Evolutionary conservation across 1,284 basidiomycete genomes (phyloP), one percentile per base, ranked within the genome.

Genomic region (Pisolithus thermaeus): DNA sequence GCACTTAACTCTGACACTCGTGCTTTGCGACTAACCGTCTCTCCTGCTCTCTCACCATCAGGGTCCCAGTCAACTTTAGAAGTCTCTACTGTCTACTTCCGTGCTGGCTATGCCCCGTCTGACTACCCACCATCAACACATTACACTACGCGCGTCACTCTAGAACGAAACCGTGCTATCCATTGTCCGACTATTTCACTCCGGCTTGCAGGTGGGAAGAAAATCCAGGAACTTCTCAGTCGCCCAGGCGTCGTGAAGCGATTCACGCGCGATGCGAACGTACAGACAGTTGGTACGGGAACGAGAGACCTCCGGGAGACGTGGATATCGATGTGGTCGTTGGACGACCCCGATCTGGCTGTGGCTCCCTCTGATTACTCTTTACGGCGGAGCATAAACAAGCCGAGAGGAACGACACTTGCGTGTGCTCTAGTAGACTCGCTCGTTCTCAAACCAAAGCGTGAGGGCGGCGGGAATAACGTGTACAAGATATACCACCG

Each of bases 381-480:
- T 14, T 39, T 18, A 20, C 20, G 2, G 5, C 25, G 6, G 22
- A 12, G 3, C 27, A 12, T 38, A 2, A 52, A 51, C 2, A 64
- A 67, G 43, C 55, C 63, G 0, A 36, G 55, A 5, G 63, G 64
- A 25, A 63, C 46, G 35, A 56, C 64, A 12, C 71, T 80, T 38
- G 90, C 90, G 0, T 70, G 73, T n/a, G 3, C 60, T 7, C 41
- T 76, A 9, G 75, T 83, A 0, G 62, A 73, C 4, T 70, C 76
- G 12, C 84, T 91, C 43, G 97, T 98, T 3, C 77, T 98, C 46
- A 98, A 99, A 68, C 96, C 96, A 0, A 95, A 98, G 68, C 80
- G 95, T 18, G 92, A 99, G 73, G 96, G 97, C 4, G 96, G 97
- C 0, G 96, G 96, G 3, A 97, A 99, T 68, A 99, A 99, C 63